Evolutionary conservation across 108 stramenopile genomes (phyloP).

Genomic region (Cyclotella sp.): DNA sequence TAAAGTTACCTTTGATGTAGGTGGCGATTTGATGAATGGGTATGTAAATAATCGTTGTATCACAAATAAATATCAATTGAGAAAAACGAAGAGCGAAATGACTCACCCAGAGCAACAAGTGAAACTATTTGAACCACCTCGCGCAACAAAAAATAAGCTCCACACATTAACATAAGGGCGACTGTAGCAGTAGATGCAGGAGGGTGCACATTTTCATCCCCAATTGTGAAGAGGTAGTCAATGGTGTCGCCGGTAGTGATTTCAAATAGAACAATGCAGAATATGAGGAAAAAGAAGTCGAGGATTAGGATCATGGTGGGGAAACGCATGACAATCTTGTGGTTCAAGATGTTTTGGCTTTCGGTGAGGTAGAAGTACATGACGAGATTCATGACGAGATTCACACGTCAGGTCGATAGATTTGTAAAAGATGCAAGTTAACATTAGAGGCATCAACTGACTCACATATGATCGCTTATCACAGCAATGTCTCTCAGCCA

Average conservation of each 20-base stretch:
- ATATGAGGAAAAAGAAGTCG: slow-evolving; percentile 70
- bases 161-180: slow-evolving; percentile 28
- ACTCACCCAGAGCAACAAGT: slow-evolving; percentile 49
- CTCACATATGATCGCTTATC: slow-evolving; percentile 69
- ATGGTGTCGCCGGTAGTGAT: slow-evolving; percentile 69
- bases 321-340: slow-evolving; percentile 81
- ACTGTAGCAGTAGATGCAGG: slow-evolving; percentile 7
- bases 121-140: slow-evolving; percentile 58
- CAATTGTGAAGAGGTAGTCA: slow-evolving; percentile 52
- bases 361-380: neutral
- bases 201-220: neutral
- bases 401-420: neutral
- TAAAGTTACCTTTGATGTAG: slow-evolving; percentile 27
- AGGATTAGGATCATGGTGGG: slow-evolving; percentile 82
- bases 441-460: neutral
- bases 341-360: slow-evolving; percentile 63
- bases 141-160: slow-evolving; percentile 47
- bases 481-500: slow-evolving; percentile 86
- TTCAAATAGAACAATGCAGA: slow-evolving; percentile 76
- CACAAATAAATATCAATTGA: no score
- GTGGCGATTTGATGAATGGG: no score
- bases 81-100: no score
- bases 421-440: neutral
- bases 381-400: neutral
- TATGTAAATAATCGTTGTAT: no score